Evolutionary conservation across 352 stramenopile genomes (phyloP), one percentile per base, ranked within the genome.

Genomic region (Pythium insidiosum): DNA sequence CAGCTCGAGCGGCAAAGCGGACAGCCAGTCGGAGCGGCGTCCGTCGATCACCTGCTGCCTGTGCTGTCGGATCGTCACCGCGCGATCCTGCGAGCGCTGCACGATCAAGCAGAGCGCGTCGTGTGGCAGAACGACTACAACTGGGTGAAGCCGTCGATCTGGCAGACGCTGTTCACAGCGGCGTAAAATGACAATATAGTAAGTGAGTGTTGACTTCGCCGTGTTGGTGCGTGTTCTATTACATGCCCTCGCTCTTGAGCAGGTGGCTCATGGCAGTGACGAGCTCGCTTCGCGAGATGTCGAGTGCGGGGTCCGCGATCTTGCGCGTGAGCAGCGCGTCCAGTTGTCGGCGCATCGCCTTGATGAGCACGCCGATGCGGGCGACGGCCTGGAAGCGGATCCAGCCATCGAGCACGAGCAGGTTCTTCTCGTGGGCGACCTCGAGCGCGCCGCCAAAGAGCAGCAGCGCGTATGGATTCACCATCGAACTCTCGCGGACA

Each of bases 401-500:
- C 85, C 94, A 99, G 2, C 85, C 47, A 45, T 97, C 88, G 2
- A 96, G 44, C 0, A 47, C 66, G 15, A 97, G 56, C 39, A 85
- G 47, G 23, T 90, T 89, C 58, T 97, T 88, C 47, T 94, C 88
- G 58, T 98, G 90, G 25, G 85, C 70, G 2, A 98, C 84, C 6
- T 92, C 81, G 23, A 98, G 57, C 5, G 61, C 61, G n/a, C 97
- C 97, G 18, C 96, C 96, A 66, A 99, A 99, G 13, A 99, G 73
- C 22, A 99, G 67, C 40, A 99, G 69, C 23, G 94, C 84, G 61
- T 99, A 99, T 7, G 95, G 73, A 37, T 92, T 92, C 50, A 97
- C 95, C 77, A 99, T 97, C 11, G 95, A 98, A 30, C 78, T 92
- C 63, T 99, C 95, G 38, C 94, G 87, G 15, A 99, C 74, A 61